Conservation (phyloP, 129 eudicot species). For the Flaveria trinervia region DNA sequence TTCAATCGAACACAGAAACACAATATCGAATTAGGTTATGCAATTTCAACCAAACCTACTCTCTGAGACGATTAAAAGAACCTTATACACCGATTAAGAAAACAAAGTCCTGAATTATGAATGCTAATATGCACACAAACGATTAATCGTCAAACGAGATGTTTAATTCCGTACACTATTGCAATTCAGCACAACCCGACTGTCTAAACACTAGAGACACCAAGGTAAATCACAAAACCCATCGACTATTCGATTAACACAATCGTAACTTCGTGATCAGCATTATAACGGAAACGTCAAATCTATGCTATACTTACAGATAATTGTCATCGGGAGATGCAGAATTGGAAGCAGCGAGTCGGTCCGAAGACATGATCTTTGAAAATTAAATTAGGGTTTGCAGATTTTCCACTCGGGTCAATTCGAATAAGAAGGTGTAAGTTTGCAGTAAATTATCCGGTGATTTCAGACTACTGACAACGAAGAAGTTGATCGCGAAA, state of each 20-base stretch:
- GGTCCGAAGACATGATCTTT: slow-evolving; percentile 47
- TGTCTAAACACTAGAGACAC: background rate
- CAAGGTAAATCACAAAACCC: background rate
- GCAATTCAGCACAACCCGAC: background rate
- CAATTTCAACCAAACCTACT: background rate
- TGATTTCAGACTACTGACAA: slow-evolving; percentile 16
- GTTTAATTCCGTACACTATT: background rate
- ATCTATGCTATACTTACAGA: slow-evolving; percentile 41
- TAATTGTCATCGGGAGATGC: slow-evolving; percentile 59
- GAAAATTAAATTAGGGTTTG: slow-evolving; percentile 29
- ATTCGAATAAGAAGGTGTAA: background rate
- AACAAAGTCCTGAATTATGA: too few relatives aligned
- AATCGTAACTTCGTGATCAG: slow-evolving; percentile 16
- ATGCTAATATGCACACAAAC: too few relatives aligned
- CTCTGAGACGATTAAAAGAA: background rate
- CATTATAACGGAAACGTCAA: background rate
- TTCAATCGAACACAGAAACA: background rate
- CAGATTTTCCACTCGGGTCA: background rate
- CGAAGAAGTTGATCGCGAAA: slow-evolving; percentile 6
- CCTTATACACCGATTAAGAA: too few relatives aligned
- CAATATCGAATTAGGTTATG: background rate
- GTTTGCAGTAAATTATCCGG: background rate
- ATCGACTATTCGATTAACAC: background rate
- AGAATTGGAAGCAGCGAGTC: slow-evolving; percentile 48
- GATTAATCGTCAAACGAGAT: too few relatives aligned